Percentiles rank a stretch among this genome's conserved stretches.
Evolutionary conservation across 129 eudicot genomes (phyloP).

Genomic region (Logfia minima): DNA sequence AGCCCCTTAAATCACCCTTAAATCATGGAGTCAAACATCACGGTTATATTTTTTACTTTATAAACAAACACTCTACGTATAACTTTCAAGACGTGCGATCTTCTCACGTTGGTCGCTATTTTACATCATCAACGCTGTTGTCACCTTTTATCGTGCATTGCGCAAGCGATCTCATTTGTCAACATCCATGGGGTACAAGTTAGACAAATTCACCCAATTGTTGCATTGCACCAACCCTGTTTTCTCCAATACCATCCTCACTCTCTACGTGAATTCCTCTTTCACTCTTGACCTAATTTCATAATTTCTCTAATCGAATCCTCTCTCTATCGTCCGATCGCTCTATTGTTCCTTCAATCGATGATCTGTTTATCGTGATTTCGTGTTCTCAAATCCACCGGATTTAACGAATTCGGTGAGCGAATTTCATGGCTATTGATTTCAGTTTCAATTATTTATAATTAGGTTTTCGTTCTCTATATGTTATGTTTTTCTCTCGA

Average conservation of each 20-base stretch:
- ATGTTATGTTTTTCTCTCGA: constrained; percentile 3
- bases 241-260: not conserved
- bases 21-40: too few species aligned
- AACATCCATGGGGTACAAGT: not conserved
- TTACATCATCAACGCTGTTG: too few species aligned
- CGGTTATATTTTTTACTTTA: too few species aligned
- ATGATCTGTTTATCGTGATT: constrained; percentile 6
- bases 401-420: constrained; percentile 27
- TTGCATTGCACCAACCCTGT: not conserved
- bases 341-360: not conserved
- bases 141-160: too few species aligned
- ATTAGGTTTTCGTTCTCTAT: not conserved
- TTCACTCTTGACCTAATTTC: constrained; percentile 28
- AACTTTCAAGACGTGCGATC: too few species aligned
- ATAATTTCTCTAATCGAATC: constrained; percentile 15
- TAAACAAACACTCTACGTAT: too few species aligned
- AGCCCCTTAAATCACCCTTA: too few species aligned
- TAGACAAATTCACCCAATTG: not conserved
- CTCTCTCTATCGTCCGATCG: constrained; percentile 17
- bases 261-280: constrained; percentile 22
- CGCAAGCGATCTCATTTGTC: too few species aligned
- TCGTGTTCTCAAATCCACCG: constrained; percentile 10
- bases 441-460: not conserved
- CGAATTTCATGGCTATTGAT: constrained; percentile 7
- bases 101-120: too few species aligned